Conservation (phyloP, 2,329 filamentous ascomycete species). For the Trichoderma atrobrunneum region DNA sequence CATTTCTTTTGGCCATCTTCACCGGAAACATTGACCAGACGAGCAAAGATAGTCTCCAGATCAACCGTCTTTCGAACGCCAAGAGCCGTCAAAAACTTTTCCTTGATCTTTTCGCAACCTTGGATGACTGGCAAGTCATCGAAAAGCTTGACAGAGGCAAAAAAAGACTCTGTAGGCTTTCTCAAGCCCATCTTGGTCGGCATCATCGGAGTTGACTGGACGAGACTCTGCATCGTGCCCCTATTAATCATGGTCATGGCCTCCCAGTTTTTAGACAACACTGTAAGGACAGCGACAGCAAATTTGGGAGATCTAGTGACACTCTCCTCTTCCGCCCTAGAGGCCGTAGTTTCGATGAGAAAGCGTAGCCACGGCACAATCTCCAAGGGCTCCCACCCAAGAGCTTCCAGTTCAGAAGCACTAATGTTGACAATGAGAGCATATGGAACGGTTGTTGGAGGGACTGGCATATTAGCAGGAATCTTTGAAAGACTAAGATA, state of each 20-base stretch:
- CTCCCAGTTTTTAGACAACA: slow-evolving; percentile 90
- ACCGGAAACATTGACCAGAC: slow-evolving; percentile 65
- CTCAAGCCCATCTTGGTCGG: slow-evolving; percentile 91
- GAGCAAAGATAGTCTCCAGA: slow-evolving; percentile 86
- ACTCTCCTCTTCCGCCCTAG: slow-evolving; percentile 61
- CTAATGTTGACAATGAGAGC: slow-evolving; percentile 72
- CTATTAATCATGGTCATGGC: slow-evolving; percentile 66
- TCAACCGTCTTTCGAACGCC: slow-evolving; percentile 96
- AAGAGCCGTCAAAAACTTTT: slow-evolving; percentile 79
- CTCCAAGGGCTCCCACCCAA: slow-evolving; percentile 84
- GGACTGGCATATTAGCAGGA: slow-evolving; percentile 75
- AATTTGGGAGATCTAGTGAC: slow-evolving; percentile 71
- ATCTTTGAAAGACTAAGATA: slow-evolving; percentile 78
- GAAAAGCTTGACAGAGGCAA: slow-evolving; percentile 89
- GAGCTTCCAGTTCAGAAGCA: slow-evolving; percentile 66
- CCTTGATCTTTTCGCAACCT: slow-evolving; percentile 75
- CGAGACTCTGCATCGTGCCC: slow-evolving; percentile 58
- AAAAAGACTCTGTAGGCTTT: slow-evolving; percentile 82
- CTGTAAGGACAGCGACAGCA: slow-evolving; percentile 69
- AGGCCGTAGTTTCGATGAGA: slow-evolving; percentile 65
- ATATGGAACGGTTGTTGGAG: slow-evolving; percentile 78
- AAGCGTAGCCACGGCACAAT: slow-evolving; percentile 83
- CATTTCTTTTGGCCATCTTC: slow-evolving; percentile 61
- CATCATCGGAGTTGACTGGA: slow-evolving; percentile 71
- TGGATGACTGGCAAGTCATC: slow-evolving; percentile 85